Evolutionary conservation across 371 early-diverging fungal genomes (phyloP).

Genomic region (Mucor circinelloides): DNA sequence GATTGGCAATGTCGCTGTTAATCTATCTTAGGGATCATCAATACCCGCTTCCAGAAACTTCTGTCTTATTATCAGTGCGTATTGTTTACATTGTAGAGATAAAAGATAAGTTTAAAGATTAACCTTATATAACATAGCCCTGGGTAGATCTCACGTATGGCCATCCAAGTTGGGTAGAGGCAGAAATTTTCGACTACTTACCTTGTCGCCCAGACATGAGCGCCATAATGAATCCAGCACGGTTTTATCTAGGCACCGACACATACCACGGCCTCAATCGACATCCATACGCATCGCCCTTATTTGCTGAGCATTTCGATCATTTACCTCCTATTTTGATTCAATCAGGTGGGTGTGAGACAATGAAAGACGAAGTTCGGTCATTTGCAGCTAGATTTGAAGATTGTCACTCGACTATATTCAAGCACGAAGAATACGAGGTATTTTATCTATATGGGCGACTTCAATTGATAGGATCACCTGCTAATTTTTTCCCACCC

Average conservation of each 20-base stretch:
- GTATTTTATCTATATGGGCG: conserved; percentile 3
- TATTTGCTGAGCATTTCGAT: conserved; percentile 19
- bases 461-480: background rate
- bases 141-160: conserved; percentile 23
- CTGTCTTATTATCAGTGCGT: conserved; percentile 17
- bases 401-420: conserved; percentile 1
- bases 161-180: conserved; percentile 14
- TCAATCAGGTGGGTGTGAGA: conserved; percentile 52
- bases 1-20: conserved; percentile 38
- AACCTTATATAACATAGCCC: conserved; percentile 12
- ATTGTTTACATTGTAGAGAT: background rate
- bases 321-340: conserved; percentile 51
- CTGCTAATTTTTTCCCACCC: background rate
- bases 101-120: background rate
- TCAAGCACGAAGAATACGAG: conserved; percentile 22
- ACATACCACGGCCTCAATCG: background rate
- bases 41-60: conserved; percentile 34
- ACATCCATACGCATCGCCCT: conserved; percentile 27
- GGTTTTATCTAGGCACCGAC: conserved; percentile 29
- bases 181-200: conserved; percentile 5
- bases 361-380: conserved; percentile 47
- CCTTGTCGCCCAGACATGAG: conserved; percentile 12
- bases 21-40: conserved; percentile 44
- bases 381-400: conserved; percentile 5
- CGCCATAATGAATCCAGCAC: conserved; percentile 7